Percentiles rank a stretch among this genome's conserved stretches.
Evolutionary conservation across 75 land plant genomes (phyloP).

Genomic region (Pseudotsuga menziesii): DNA sequence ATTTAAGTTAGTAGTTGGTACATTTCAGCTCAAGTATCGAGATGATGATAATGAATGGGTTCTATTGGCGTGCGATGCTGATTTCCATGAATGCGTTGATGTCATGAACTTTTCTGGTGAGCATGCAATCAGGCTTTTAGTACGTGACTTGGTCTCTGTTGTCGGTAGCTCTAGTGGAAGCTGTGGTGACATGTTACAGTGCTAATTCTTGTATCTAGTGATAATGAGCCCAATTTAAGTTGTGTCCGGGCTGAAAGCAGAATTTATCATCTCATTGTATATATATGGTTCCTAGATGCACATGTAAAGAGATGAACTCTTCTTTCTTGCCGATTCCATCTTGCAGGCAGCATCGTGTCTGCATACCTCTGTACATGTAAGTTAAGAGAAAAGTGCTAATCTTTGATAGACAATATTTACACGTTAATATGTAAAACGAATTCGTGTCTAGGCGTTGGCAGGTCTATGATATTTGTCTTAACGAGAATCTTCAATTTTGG

Average conservation of each 20-base stretch:
- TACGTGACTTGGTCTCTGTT: conserved; percentile 6
- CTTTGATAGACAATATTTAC: background rate
- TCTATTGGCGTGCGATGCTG: conserved; percentile 34
- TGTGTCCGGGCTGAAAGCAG: no score
- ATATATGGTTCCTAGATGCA: background rate
- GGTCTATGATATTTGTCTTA: background rate
- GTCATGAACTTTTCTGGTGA: conserved; percentile 15
- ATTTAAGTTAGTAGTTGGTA: conserved; percentile 17
- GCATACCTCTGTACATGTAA: background rate
- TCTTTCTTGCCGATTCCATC: background rate
- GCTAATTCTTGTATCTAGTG: background rate
- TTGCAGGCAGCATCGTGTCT: background rate
- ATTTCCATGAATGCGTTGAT: conserved; percentile 37
- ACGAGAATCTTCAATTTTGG: background rate
- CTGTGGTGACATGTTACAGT: conserved; percentile 32
- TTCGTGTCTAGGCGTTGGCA: background rate
- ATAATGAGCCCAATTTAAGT: background rate
- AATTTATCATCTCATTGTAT: conserved; percentile 4
- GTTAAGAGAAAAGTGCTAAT: conserved; percentile 1
- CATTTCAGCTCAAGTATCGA: conserved; percentile 34
- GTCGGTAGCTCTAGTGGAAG: conserved; percentile 43
- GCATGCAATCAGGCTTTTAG: conserved; percentile 32
- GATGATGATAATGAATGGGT: conserved; percentile 58
- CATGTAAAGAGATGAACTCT: background rate
- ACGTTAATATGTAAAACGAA: background rate